Conservation (phyloP, 2,329 filamentous ascomycete genomes). For the Claviceps fusiformis region DNA sequence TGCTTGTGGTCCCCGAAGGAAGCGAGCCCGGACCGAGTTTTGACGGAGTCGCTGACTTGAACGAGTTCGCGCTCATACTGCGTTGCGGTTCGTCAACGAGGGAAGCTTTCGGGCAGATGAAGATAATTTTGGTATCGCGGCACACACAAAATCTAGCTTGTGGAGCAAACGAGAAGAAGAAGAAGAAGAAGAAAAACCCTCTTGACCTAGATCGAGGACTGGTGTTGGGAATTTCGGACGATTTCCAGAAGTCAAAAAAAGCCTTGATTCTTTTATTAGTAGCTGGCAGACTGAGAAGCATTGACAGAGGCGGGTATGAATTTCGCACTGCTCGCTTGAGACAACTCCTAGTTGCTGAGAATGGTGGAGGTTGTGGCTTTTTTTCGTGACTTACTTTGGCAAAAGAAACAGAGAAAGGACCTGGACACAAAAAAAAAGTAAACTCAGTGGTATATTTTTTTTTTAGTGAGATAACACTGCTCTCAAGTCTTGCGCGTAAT, state of each 20-base stretch:
- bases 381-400: not conserved
- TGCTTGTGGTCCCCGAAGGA: slow-evolving; percentile 36
- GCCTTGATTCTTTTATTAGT: not conserved
- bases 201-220: not conserved
- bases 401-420: not conserved
- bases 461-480: not conserved
- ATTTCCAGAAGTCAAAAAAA: not conserved
- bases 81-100: slow-evolving; percentile 7
- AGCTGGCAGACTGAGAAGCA: not conserved
- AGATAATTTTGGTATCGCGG: too few relatives aligned
- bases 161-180: not conserved
- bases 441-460: slow-evolving; percentile 13
- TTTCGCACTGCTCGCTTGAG: not conserved
- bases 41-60: slow-evolving; percentile 34
- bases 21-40: slow-evolving; percentile 37
- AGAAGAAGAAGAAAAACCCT: too few relatives aligned
- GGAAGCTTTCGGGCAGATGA: not conserved
- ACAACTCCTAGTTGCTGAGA: not conserved
- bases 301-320: not conserved
- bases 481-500: slow-evolving; percentile 9
- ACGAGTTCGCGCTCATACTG: slow-evolving; percentile 36
- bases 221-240: not conserved
- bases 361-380: not conserved
- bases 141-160: not conserved
- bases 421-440: not conserved